Evolutionary conservation across 1,284 basidiomycete genomes (phyloP).

Genomic region (Grifola frondosa): DNA sequence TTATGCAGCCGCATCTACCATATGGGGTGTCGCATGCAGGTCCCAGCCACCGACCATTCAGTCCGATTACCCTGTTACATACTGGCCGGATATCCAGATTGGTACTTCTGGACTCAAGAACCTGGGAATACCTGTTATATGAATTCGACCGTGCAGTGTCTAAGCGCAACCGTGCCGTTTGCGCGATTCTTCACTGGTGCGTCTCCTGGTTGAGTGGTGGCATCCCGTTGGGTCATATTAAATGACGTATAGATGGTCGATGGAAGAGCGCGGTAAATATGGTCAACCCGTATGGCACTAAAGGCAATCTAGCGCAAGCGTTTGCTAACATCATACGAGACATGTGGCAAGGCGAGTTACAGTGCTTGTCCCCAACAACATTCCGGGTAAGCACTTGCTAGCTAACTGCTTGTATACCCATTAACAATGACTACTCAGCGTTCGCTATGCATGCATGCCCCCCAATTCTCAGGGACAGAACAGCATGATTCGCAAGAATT

Average conservation of each 20-base stretch:
- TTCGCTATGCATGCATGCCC: constrained; percentile 84
- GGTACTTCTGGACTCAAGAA: constrained; percentile 92
- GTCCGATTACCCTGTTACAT: constrained; percentile 73
- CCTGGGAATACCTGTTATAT: constrained; percentile 99
- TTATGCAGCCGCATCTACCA: constrained; percentile 34
- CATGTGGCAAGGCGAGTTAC: constrained; percentile 87
- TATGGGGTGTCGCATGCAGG: constrained; percentile 27
- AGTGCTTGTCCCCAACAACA: constrained; percentile 80
- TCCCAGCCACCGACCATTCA: constrained; percentile 59
- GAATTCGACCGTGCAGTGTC: constrained; percentile 96
- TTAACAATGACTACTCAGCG: constrained; percentile 43
- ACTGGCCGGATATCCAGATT: constrained; percentile 79
- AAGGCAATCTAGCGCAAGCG: constrained; percentile 80
- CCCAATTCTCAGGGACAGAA: constrained; percentile 86
- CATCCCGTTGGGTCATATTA: neutral
- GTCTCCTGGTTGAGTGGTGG: constrained; percentile 5
- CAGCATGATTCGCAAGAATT: constrained; percentile 99
- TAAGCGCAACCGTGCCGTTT: constrained; percentile 90
- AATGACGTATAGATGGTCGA: constrained; percentile 61
- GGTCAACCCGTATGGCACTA: constrained; percentile 85
- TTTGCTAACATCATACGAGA: constrained; percentile 85
- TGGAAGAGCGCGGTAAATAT: constrained; percentile 90
- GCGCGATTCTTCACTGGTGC: constrained; percentile 85
- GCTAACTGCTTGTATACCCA: neutral
- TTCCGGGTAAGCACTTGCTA: constrained; percentile 69